These are phyloP conservation scores for Podaxis sp. DNA, from an alignment of 768 basidiomycete species.

Conservation along the genomic window DNA sequence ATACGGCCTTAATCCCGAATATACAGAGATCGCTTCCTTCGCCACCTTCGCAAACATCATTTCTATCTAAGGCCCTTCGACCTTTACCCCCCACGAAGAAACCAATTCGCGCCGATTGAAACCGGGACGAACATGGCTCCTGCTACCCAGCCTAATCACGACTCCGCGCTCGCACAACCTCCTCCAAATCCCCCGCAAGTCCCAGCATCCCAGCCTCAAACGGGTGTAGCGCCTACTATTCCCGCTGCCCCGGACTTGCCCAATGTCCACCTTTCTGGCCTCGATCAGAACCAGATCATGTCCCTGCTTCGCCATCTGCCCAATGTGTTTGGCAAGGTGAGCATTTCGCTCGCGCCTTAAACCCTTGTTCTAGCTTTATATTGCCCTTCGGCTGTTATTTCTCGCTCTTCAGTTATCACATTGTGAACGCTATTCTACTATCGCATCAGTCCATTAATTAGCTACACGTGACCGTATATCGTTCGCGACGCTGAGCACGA, in stretches of 20 bases:
- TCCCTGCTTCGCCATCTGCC: conserved; percentile 58
- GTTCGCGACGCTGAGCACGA: conserved; percentile 32
- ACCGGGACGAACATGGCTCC: conserved; percentile 32
- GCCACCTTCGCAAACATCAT: not conserved
- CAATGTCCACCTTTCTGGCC: conserved; percentile 27
- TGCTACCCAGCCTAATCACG: conserved; percentile 34
- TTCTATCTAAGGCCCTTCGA: not conserved
- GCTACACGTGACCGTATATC: conserved; percentile 33
- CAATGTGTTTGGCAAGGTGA: conserved; percentile 57
- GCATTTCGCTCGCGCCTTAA: conserved; percentile 18
- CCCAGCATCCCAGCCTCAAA: conserved; percentile 28
- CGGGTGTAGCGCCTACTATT: conserved; percentile 24
- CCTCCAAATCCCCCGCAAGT: conserved; percentile 27
- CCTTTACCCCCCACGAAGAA: not conserved
- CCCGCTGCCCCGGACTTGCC: conserved; percentile 27
- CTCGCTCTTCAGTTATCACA: conserved; percentile 20
- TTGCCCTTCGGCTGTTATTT: conserved; percentile 17
- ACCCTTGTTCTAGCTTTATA: conserved; percentile 14
- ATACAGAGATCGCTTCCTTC: not conserved
- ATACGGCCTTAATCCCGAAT: not conserved
- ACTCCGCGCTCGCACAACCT: conserved; percentile 38
- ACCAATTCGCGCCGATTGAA: not conserved
- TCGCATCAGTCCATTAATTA: conserved; percentile 23
- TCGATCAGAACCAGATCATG: conserved; percentile 61
- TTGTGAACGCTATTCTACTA: not conserved